These are phyloP conservation scores for Bidens hawaiensis DNA, from an alignment of 140 eudicot genomes.

Conservation along the genomic window DNA sequence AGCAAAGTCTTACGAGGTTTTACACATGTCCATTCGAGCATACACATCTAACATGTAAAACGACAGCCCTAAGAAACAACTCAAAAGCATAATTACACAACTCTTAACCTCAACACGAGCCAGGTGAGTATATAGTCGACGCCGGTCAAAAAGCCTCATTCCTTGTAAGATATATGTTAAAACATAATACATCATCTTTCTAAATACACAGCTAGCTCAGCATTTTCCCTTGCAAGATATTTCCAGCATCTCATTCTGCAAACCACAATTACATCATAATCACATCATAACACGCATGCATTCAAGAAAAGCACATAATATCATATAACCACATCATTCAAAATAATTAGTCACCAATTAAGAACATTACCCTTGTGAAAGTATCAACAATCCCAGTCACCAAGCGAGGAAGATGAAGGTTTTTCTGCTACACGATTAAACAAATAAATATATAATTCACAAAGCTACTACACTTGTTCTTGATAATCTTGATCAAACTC, in stretches of 20 bases:
- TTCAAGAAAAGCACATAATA: not conserved
- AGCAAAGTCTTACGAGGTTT: not conserved
- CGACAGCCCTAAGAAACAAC: not conserved
- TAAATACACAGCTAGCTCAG: constrained; percentile 1
- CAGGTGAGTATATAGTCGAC: not conserved
- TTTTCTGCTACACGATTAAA: constrained; percentile 18
- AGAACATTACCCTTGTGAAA: constrained; percentile 17
- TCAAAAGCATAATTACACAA: not conserved
- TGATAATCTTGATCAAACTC: not conserved
- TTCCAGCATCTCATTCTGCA: constrained; percentile 2
- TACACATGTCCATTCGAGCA: not conserved
- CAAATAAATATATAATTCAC: not conserved
- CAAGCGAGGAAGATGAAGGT: constrained; percentile 16
- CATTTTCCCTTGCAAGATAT: not conserved
- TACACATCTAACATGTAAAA: constrained; percentile 1
- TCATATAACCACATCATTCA: constrained; percentile 7
- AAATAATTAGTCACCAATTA: not conserved
- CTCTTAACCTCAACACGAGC: not conserved
- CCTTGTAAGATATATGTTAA: not conserved
- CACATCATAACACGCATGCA: not conserved
- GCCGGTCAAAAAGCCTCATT: not conserved
- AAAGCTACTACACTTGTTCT: not conserved
- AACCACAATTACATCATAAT: constrained; percentile 10
- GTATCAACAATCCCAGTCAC: constrained; percentile 7
- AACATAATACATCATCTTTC: not conserved